A percentile compares a stretch with the other conserved stretches of the same genome.
These are phyloP conservation scores for Pleurotus tuoliensis DNA, from an alignment of 768 basidiomycete genomes.

Conservation along the genomic window DNA sequence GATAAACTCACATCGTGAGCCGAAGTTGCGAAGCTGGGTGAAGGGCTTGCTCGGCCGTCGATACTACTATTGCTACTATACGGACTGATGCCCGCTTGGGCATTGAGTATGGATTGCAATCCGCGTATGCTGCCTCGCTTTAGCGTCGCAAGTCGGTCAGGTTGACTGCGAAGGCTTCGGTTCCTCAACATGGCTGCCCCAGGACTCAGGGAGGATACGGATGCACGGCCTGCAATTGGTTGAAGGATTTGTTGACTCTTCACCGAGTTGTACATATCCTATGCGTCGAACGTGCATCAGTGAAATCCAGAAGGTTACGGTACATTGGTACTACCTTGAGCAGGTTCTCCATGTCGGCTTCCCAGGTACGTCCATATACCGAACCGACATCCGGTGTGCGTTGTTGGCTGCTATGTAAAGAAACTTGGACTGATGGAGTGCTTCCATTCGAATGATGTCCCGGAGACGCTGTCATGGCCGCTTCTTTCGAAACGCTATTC, in stretches of 20 bases:
- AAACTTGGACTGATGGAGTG: conserved; percentile 58
- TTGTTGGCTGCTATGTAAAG: conserved; percentile 33
- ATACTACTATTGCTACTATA: conserved; percentile 82
- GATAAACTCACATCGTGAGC: conserved; percentile 63
- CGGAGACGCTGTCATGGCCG: conserved; percentile 36
- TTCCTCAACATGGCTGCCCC: conserved; percentile 53
- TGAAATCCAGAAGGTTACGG: background rate
- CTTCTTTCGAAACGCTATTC: conserved; percentile 72
- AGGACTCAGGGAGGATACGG: conserved; percentile 57
- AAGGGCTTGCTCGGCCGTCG: conserved; percentile 90
- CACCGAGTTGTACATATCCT: conserved; percentile 95
- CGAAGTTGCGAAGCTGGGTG: conserved; percentile 90
- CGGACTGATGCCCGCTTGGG: conserved; percentile 66
- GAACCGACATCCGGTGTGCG: conserved; percentile 18
- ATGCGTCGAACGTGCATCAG: background rate
- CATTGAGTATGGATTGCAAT: conserved; percentile 70
- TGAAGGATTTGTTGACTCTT: conserved; percentile 89
- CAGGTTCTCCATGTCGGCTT: conserved; percentile 78
- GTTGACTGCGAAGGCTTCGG: conserved; percentile 66
- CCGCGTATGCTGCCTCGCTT: conserved; percentile 94
- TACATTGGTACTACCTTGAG: conserved; percentile 53
- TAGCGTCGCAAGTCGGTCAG: conserved; percentile 69
- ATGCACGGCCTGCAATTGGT: conserved; percentile 58
- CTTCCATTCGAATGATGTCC: conserved; percentile 49
- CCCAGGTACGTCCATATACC: conserved; percentile 73